Base-by-base conservation (phyloP, 164 flowering plant genomes). In the Magnolia officinalis region DNA sequence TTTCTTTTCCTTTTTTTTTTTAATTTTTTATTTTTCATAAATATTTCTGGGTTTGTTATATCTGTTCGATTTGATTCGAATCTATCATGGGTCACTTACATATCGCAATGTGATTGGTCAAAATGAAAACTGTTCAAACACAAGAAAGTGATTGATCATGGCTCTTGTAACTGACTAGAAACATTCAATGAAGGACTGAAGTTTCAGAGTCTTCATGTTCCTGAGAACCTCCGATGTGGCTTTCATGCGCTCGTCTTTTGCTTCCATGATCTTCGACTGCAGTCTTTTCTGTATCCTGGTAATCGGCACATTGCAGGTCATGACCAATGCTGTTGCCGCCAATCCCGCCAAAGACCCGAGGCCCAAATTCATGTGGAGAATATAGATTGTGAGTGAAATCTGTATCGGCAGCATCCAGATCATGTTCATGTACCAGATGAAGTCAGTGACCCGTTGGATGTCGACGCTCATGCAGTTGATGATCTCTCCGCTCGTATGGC, bases 381-480 rank as follows among this genome's bases (percentile, higher is more conserved):
- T 74, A 78, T 50, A 90, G 71, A 92, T 86, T n/a, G 98, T 95
- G 21, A 92, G 82, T 19, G 93, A 86, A 73, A 96, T 87, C 81
- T 96, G 98, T 68, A 96, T 80, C 0, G 98, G 97, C 78, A 96
- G 76, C 97, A 93, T 91, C 94, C 94, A 93, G 2, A 92, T 76
- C 50, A 76, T 82, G 81, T 96, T 94, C 73, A 90, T 63, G 84
- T 85, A 92, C 97, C 96, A 93, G 20, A 87, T 84, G 82, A 93
- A 87, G 74, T 93, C 97, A 21, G 98, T 87, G 76, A 93, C 89
- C 74, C 95, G 87, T 76, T 91, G 96, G 65, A 96, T 83, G 75
- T 96, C 98, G 18, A 96, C 98, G 80, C 97, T 92, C 97, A 95
- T 92, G 26, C 78, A 82, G 82, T 96, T 96, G 73, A 96, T 91